These are phyloP conservation scores for Vaccinium vitisidaea DNA, from an alignment of 148 eudicot species.

Conservation along the genomic window DNA sequence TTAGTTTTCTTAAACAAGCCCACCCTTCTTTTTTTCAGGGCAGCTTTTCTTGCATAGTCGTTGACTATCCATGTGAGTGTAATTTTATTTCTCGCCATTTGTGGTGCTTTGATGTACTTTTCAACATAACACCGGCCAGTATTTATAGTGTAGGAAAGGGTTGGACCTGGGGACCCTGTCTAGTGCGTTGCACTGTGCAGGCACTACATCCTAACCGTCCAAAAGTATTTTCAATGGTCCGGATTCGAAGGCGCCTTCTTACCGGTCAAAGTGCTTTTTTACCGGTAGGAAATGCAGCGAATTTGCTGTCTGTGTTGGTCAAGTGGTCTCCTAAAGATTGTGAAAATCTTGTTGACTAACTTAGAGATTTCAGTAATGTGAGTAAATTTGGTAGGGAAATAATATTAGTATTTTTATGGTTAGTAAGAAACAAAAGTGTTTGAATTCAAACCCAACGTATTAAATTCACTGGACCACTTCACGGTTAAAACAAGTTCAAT, in stretches of 20 bases:
- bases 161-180: not conserved
- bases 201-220: too few species aligned
- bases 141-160: not conserved
- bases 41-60: conserved; percentile 15
- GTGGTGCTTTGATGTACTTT: not conserved
- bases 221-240: too few species aligned
- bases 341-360: conserved; percentile 3
- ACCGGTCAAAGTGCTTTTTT: too few species aligned
- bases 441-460: not conserved
- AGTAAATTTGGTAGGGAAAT: not conserved
- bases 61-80: not conserved
- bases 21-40: conserved; percentile 15
- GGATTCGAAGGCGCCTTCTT: too few species aligned
- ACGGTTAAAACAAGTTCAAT: not conserved
- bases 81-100: conserved; percentile 18
- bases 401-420: not conserved
- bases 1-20: conserved; percentile 27
- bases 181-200: too few species aligned
- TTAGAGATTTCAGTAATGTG: conserved; percentile 1
- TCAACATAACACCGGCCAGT: not conserved
- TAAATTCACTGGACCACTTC: not conserved
- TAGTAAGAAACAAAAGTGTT: not conserved
- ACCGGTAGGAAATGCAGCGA: not conserved
- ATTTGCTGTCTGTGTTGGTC: not conserved
- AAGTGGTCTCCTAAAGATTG: not conserved